These are phyloP conservation scores for Marchantia paleacea DNA, from an alignment of 225 moss, liverwort and hornwort species.

Conservation along the genomic window DNA sequence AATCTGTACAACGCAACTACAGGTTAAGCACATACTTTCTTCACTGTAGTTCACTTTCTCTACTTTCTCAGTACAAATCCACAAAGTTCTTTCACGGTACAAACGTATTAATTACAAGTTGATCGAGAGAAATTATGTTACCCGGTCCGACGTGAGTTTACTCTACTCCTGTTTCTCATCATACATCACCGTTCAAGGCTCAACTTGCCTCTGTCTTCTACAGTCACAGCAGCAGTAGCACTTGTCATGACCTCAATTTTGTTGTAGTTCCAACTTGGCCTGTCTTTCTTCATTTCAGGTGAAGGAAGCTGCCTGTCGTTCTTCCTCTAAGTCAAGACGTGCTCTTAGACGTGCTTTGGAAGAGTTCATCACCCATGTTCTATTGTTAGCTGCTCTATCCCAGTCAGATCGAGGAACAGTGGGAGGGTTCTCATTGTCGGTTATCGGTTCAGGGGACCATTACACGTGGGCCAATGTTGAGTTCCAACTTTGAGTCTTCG, in stretches of 20 bases:
- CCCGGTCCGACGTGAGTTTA: too few relatives aligned
- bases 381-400: too few relatives aligned
- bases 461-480: too few relatives aligned
- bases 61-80: not conserved
- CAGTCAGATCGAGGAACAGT: too few relatives aligned
- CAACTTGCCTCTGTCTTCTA: not conserved
- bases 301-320: constrained; percentile 1
- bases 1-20: too few relatives aligned
- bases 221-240: not conserved
- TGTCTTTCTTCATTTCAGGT: not conserved
- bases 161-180: too few relatives aligned
- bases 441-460: too few relatives aligned
- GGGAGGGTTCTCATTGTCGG: too few relatives aligned
- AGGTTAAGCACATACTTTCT: too few relatives aligned
- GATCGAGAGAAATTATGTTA: too few relatives aligned
- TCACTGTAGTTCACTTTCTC: too few relatives aligned
- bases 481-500: not conserved
- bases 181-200: not conserved
- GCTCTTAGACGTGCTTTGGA: not conserved
- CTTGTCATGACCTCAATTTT: not conserved
- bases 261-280: not conserved
- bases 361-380: not conserved
- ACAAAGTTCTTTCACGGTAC: not conserved
- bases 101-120: too few relatives aligned
- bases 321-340: not conserved